These are phyloP conservation scores for Luzula sylvatica DNA, from an alignment of 176 grass and related monocot genomes.

Conservation along the genomic window DNA sequence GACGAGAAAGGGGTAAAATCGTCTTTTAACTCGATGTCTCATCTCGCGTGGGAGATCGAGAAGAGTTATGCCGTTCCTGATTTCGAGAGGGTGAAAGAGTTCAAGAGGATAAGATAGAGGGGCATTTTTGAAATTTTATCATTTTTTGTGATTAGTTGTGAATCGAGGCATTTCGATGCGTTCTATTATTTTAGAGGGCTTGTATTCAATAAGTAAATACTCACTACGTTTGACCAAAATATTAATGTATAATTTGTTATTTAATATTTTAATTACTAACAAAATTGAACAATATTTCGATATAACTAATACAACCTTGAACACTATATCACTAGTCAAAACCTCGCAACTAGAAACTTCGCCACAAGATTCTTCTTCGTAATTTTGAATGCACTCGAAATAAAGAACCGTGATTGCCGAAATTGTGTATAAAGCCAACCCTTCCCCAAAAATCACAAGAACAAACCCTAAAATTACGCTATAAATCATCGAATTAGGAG, in stretches of 20 bases:
- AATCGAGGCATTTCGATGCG: conserved; percentile 3
- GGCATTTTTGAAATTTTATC: not conserved
- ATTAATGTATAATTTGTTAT: no score
- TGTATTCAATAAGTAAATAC: conserved; percentile 5
- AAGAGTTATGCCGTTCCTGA: conserved; percentile 52
- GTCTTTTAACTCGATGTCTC: conserved; percentile 88
- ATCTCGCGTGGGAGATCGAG: conserved; percentile 94
- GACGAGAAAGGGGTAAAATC: conserved; percentile 87
- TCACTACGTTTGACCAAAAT: no score
- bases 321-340: no score
- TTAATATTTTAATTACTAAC: no score
- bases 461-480: not conserved
- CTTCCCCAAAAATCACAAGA: not conserved
- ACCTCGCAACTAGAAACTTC: no score
- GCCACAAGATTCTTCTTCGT: no score
- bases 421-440: not conserved
- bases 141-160: not conserved
- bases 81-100: conserved; percentile 55
- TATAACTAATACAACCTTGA: no score
- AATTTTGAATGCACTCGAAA: conserved; percentile 14
- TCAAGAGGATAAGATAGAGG: conserved; percentile 69
- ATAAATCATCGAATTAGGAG: not conserved
- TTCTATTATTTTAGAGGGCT: not conserved
- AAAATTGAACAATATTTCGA: no score
- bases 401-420: conserved; percentile 12